A percentile compares a stretch with the other conserved stretches of the same genome.
Conservation (phyloP, 768 basidiomycete genomes). For the Mycena vitilis region DNA sequence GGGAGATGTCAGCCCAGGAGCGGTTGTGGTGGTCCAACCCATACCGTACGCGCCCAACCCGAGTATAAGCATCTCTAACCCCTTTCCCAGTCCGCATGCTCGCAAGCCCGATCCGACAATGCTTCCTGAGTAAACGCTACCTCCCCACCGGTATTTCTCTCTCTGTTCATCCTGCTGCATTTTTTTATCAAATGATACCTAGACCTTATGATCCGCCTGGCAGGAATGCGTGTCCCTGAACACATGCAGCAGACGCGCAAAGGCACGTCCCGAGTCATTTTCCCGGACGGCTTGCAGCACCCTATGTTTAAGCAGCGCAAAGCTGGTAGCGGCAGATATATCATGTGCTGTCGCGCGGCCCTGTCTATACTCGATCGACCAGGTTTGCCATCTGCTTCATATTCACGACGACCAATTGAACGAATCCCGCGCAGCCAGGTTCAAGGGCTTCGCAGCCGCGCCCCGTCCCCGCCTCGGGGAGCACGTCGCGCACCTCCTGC, state of each 20-base stretch:
- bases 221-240: conserved; percentile 10
- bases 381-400: background rate
- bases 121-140: conserved; percentile 59
- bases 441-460: conserved; percentile 44
- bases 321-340: conserved; percentile 60
- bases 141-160: conserved; percentile 65
- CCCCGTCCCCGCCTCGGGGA: conserved; percentile 59
- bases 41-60: conserved; percentile 66
- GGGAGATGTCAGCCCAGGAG: conserved; percentile 74
- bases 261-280: conserved; percentile 38
- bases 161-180: background rate
- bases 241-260: conserved; percentile 20
- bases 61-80: background rate
- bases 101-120: conserved; percentile 69
- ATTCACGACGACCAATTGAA: background rate
- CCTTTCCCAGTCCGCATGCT: conserved; percentile 74
- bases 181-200: background rate
- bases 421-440: conserved; percentile 31
- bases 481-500: conserved; percentile 75
- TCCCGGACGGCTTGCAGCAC: conserved; percentile 75
- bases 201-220: conserved; percentile 24
- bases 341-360: conserved; percentile 69
- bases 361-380: conserved; percentile 47
- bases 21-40: conserved; percentile 79
- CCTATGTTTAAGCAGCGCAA: conserved; percentile 64